phyloP scores from a whole-genome alignment of 345 rosid species.

The Geranium brycei region DNA sequence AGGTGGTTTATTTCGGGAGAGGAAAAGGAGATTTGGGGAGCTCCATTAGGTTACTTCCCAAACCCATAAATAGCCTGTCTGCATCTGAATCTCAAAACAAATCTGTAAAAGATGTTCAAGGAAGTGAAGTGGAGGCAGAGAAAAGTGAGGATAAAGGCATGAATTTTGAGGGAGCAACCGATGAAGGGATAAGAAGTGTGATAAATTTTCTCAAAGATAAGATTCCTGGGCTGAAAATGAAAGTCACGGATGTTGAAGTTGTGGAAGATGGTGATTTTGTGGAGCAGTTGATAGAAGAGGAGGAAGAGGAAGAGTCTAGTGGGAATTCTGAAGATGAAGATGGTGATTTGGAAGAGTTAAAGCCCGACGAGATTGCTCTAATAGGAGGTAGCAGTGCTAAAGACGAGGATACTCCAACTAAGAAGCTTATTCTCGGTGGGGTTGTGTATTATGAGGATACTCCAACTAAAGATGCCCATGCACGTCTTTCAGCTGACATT shows the following conservation, averaged over 20 bases:
- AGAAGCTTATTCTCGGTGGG: conserved; percentile 80
- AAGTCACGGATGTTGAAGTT: conserved; percentile 45
- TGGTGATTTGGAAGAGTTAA: conserved; percentile 46
- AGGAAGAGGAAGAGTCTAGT: conserved; percentile 22
- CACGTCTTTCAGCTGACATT: conserved; percentile 65
- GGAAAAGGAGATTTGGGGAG: conserved; percentile 35
- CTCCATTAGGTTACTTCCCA: conserved; percentile 24
- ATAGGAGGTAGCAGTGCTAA: conserved; percentile 26
- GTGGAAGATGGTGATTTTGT: conserved; percentile 37
- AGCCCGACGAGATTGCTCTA: conserved; percentile 37
- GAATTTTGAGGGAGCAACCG: conserved; percentile 63
- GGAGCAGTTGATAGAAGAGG: conserved; percentile 50
- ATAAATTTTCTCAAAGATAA: conserved; percentile 83
- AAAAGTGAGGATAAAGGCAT: conserved; percentile 51
- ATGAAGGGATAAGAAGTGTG: conserved; percentile 85
- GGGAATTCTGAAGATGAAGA: conserved; percentile 47
- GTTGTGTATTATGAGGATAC: conserved; percentile 65
- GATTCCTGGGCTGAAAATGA: conserved; percentile 84
- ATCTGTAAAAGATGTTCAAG: conserved; percentile 39
- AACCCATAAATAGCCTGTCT: conserved; percentile 31
- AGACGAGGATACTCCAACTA: conserved; percentile 44
- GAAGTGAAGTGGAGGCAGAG: conserved; percentile 49
- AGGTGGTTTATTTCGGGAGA: conserved; percentile 73
- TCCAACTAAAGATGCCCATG: conserved; percentile 52
- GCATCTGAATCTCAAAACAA: conserved; percentile 33